Conservation (phyloP, 1,284 basidiomycete species). For the Heterobasidion parviporum region DNA sequence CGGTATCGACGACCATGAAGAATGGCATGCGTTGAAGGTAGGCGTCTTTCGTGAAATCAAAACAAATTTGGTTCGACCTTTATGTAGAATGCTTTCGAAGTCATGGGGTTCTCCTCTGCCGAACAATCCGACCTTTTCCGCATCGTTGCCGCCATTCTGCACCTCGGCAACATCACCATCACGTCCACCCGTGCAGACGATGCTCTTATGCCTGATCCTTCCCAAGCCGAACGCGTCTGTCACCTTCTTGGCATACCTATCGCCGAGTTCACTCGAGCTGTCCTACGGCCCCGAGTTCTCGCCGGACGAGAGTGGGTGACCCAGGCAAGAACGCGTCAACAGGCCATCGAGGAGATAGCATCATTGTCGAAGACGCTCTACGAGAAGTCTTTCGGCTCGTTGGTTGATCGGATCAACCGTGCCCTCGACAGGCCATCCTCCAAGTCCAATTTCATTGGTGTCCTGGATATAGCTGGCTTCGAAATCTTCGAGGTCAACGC, state of each 20-base stretch:
- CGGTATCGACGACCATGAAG: slow-evolving; percentile 87
- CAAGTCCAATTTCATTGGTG: slow-evolving; percentile 96
- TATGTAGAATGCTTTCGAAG: slow-evolving; percentile 65
- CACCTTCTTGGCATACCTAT: slow-evolving; percentile 91
- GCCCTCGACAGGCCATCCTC: slow-evolving; percentile 89
- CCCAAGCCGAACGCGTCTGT: slow-evolving; percentile 86
- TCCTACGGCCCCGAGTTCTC: slow-evolving; percentile 83
- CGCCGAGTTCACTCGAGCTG: slow-evolving; percentile 82
- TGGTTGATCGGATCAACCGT: slow-evolving; percentile 94
- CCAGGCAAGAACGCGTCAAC: slow-evolving; percentile 85
- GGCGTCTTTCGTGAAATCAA: slow-evolving; percentile 9
- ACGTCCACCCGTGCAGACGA: slow-evolving; percentile 81
- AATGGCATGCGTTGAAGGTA: slow-evolving; percentile 81
- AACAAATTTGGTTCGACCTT: not conserved
- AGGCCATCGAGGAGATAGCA: slow-evolving; percentile 89
- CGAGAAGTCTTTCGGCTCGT: slow-evolving; percentile 91
- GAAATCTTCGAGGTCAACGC: slow-evolving; percentile 91
- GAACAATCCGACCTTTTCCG: slow-evolving; percentile 94
- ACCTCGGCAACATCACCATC: slow-evolving; percentile 91
- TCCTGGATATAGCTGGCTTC: slow-evolving; percentile 98
- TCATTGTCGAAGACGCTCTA: slow-evolving; percentile 95
- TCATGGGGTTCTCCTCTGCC: slow-evolving; percentile 76
- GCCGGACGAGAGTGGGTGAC: slow-evolving; percentile 98
- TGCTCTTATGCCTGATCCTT: slow-evolving; percentile 76
- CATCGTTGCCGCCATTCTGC: slow-evolving; percentile 89